Conservation (phyloP, 208 protist genomes). For the Balamuthia mandrillaris region DNA sequence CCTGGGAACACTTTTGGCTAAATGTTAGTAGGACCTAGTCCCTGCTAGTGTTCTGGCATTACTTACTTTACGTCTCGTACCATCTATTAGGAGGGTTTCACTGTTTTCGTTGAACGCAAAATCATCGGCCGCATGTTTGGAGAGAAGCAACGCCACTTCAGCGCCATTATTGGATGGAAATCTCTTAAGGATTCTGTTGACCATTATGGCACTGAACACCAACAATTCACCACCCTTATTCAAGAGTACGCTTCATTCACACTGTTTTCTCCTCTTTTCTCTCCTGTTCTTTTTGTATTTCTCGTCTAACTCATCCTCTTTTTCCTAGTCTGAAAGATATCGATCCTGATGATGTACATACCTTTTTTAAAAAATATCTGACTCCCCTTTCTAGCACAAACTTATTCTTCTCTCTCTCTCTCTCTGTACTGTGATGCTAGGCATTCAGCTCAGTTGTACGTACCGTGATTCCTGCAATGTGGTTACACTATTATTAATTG, state of each 20-base stretch:
- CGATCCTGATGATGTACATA: conserved; percentile 77
- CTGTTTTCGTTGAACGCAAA: conserved; percentile 72
- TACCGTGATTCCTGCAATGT: too few species aligned
- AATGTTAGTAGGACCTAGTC: conserved; percentile 27
- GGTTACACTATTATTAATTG: too few species aligned
- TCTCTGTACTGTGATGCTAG: neutral
- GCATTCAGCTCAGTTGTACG: conserved; percentile 79
- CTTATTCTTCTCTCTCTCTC: neutral
- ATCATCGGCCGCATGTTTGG: conserved; percentile 64
- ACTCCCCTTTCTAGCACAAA: too few species aligned
- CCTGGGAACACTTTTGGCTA: conserved; percentile 80
- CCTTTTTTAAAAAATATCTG: neutral
- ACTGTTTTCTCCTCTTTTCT: conserved; percentile 56
- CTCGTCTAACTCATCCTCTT: neutral
- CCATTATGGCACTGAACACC: conserved; percentile 39
- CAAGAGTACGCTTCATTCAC: conserved; percentile 6
- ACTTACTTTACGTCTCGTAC: neutral
- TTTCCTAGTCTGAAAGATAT: conserved; percentile 12
- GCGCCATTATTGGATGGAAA: conserved; percentile 60
- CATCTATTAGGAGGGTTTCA: conserved; percentile 69
- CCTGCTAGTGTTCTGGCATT: neutral
- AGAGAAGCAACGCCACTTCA: conserved; percentile 56
- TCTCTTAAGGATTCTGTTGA: conserved; percentile 61
- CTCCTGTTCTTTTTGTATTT: neutral
- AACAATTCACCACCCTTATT: neutral